Conservation (phyloP, 2,329 filamentous ascomycete genomes). For the Tolypocladium guangdongense region DNA sequence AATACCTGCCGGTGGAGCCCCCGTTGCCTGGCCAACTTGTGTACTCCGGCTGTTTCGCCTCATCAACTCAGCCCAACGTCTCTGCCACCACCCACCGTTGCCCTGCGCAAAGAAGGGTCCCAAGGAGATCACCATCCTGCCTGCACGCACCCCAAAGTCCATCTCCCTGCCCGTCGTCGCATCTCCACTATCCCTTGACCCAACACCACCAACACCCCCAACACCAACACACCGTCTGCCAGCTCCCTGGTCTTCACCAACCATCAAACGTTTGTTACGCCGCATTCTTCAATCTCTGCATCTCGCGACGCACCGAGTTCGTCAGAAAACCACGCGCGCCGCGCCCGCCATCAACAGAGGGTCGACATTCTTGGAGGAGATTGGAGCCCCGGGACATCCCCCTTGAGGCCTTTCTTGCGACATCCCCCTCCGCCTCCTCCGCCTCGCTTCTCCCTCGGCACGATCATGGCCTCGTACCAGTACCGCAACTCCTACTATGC, state of each 20-base stretch:
- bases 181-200: not conserved
- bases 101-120: slow-evolving; percentile 2
- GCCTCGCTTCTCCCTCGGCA: slow-evolving; percentile 1
- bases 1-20: too few relatives aligned
- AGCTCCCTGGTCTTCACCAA: not conserved
- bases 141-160: not conserved
- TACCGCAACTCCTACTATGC: slow-evolving; percentile 44
- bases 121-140: not conserved
- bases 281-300: not conserved
- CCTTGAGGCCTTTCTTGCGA: not conserved
- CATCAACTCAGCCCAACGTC: not conserved
- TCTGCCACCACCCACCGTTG: not conserved
- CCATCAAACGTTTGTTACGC: not conserved
- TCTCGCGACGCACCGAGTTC: not conserved
- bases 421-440: not conserved
- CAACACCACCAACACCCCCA: not conserved
- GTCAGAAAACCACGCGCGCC: not conserved
- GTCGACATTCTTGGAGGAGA: slow-evolving; percentile 7
- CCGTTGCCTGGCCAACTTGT: slow-evolving; percentile 25
- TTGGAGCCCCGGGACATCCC: not conserved
- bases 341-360: not conserved
- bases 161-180: not conserved
- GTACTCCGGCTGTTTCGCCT: slow-evolving; percentile 13
- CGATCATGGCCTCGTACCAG: slow-evolving; percentile 40
- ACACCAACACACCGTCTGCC: not conserved